Percentiles rank a stretch among this genome's conserved stretches.
Conservation (phyloP, 805 yeast genomes). For the Cyberlindnera suaveolens region DNA sequence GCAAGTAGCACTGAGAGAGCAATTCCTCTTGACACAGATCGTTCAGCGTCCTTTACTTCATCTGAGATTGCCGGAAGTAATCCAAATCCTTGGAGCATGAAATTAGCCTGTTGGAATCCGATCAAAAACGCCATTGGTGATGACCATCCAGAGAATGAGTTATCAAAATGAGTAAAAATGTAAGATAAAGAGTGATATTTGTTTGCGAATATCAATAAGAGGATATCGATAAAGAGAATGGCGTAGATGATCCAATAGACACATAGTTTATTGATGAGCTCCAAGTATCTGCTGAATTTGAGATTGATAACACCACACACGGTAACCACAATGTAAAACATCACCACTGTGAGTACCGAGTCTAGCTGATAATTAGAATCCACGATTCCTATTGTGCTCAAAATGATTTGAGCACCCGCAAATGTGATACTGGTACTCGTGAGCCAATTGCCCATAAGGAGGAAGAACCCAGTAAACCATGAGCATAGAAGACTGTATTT, state of each 20-base stretch:
- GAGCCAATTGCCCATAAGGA: constrained; percentile 71
- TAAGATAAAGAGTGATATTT: constrained; percentile 53
- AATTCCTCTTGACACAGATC: constrained; percentile 69
- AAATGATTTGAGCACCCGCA: constrained; percentile 69
- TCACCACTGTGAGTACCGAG: constrained; percentile 46
- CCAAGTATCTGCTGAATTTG: constrained; percentile 53
- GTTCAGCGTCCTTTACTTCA: constrained; percentile 73
- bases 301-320: constrained; percentile 60
- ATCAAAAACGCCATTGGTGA: constrained; percentile 63
- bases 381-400: constrained; percentile 59
- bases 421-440: constrained; percentile 69
- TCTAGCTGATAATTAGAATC: constrained; percentile 54
- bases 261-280: constrained; percentile 57
- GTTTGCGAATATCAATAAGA: constrained; percentile 50
- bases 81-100: constrained; percentile 79
- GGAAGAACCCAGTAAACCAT: constrained; percentile 77
- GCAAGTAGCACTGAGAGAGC: constrained; percentile 58
- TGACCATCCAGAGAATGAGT: constrained; percentile 72
- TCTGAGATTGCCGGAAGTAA: constrained; percentile 78
- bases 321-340: constrained; percentile 50
- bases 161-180: constrained; percentile 63
- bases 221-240: constrained; percentile 57
- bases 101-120: constrained; percentile 73
- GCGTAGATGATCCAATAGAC: constrained; percentile 75
- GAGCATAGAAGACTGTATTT: constrained; percentile 51